Evolutionary conservation across 1,284 basidiomycete species (phyloP).

Genomic region (Leccinum subrobustum): DNA sequence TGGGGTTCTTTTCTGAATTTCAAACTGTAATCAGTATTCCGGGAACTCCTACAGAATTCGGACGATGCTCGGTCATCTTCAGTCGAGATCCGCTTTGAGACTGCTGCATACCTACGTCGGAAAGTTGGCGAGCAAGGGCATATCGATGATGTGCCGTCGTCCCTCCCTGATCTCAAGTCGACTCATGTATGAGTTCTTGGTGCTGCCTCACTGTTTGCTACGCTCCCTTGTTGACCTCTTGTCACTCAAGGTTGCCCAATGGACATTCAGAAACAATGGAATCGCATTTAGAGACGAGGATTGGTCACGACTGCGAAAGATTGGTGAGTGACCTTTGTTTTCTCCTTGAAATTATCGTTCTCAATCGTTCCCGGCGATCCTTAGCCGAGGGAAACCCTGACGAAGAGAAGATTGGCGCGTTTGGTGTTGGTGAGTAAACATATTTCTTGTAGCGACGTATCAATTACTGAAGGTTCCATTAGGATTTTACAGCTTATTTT

Average conservation of each 20-base stretch:
- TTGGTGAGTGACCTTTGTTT: constrained; percentile 47
- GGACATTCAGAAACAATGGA: constrained; percentile 89
- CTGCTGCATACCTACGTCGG: constrained; percentile 51
- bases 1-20: background rate
- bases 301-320: constrained; percentile 87
- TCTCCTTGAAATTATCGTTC: background rate
- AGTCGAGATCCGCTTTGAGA: constrained; percentile 71
- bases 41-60: constrained; percentile 92
- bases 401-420: constrained; percentile 84
- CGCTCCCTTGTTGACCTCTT: constrained; percentile 12
- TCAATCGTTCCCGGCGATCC: background rate
- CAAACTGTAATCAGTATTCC: constrained; percentile 56
- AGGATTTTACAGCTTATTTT: constrained; percentile 83
- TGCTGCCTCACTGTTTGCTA: constrained; percentile 8
- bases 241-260: constrained; percentile 57
- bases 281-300: constrained; percentile 79
- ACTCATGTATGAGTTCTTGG: constrained; percentile 34
- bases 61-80: constrained; percentile 86
- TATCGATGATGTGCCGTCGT: constrained; percentile 4
- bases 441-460: background rate
- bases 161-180: constrained; percentile 64
- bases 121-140: constrained; percentile 23
- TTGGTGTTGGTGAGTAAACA: constrained; percentile 66
- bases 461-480: background rate
- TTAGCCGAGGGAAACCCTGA: constrained; percentile 83